These are phyloP conservation scores for Penstemon davidsonii DNA, from an alignment of 257 asterid genomes.

Conservation along the genomic window DNA sequence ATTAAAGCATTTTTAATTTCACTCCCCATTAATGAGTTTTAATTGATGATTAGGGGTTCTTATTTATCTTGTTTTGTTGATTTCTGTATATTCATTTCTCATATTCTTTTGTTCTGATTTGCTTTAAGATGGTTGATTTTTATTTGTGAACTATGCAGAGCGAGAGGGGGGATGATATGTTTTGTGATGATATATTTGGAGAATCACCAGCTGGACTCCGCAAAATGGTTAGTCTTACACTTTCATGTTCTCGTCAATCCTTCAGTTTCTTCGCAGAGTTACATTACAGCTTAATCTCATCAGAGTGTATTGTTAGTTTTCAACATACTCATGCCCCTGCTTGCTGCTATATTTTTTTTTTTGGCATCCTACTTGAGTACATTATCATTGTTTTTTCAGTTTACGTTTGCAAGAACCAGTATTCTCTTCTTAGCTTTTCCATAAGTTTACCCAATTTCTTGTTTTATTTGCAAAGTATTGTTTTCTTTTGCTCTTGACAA, in stretches of 20 bases:
- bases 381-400: constrained; percentile 1
- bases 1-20: constrained; percentile 2
- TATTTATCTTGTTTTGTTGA: background rate
- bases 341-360: background rate
- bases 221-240: constrained; percentile 53
- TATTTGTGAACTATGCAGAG: constrained; percentile 58
- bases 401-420: background rate
- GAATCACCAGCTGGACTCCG: constrained; percentile 89
- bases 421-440: background rate
- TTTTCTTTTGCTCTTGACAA: background rate
- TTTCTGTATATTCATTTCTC: background rate
- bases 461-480: background rate
- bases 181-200: constrained; percentile 93
- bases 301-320: background rate
- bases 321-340: background rate
- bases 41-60: background rate
- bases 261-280: background rate
- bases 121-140: background rate
- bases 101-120: constrained; percentile 23
- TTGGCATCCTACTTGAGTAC: background rate
- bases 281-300: background rate
- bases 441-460: background rate
- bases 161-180: constrained; percentile 77
- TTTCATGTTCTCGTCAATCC: constrained; percentile 6
- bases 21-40: background rate